A percentile compares a stretch with the other conserved stretches of the same genome.
Conservation (phyloP, 2,329 filamentous ascomycete species). For the Phyllosticta citriasiana region DNA sequence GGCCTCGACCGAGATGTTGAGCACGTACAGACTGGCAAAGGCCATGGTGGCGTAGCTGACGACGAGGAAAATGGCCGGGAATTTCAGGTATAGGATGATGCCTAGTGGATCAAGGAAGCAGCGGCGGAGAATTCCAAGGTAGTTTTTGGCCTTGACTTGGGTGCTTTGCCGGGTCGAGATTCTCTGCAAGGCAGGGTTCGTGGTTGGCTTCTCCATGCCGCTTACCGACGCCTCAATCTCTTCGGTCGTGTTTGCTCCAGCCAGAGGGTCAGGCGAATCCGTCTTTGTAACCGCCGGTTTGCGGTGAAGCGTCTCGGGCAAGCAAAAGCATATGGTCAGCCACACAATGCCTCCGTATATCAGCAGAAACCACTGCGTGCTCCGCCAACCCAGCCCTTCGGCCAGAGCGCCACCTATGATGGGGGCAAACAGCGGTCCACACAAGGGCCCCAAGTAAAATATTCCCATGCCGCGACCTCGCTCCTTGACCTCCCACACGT, state of each 20-base stretch:
- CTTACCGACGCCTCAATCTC: constrained; percentile 1
- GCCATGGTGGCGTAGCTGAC: constrained; percentile 32
- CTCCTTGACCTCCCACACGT: constrained; percentile 29
- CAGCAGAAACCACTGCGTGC: constrained; percentile 31
- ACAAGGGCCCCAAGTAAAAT: constrained; percentile 30
- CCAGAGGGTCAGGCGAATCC: constrained; percentile 1
- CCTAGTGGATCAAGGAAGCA: constrained; percentile 30
- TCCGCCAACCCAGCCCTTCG: constrained; percentile 25
- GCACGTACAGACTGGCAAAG: constrained; percentile 29
- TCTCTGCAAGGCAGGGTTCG: constrained; percentile 15
- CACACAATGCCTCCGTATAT: constrained; percentile 26
- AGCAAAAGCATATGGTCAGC: constrained; percentile 22
- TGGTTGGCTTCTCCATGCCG: constrained; percentile 4
- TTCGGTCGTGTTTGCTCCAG: background rate
- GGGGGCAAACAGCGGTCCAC: constrained; percentile 28
- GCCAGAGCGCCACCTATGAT: constrained; percentile 29
- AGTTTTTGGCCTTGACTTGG: constrained; percentile 21
- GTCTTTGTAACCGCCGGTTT: constrained; percentile 5
- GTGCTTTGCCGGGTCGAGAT: constrained; percentile 26
- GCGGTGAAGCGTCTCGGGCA: constrained; percentile 24
- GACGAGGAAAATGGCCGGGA: constrained; percentile 27
- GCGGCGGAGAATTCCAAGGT: constrained; percentile 20
- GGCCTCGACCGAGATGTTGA: constrained; percentile 30
- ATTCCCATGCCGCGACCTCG: constrained; percentile 29
- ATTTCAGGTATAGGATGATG: constrained; percentile 29